Percentiles rank a stretch among this genome's conserved stretches.
phyloP scores from a whole-genome alignment of 176 grass and related monocot genomes.

The bread wheat (Triticum aestivum) region DNA sequence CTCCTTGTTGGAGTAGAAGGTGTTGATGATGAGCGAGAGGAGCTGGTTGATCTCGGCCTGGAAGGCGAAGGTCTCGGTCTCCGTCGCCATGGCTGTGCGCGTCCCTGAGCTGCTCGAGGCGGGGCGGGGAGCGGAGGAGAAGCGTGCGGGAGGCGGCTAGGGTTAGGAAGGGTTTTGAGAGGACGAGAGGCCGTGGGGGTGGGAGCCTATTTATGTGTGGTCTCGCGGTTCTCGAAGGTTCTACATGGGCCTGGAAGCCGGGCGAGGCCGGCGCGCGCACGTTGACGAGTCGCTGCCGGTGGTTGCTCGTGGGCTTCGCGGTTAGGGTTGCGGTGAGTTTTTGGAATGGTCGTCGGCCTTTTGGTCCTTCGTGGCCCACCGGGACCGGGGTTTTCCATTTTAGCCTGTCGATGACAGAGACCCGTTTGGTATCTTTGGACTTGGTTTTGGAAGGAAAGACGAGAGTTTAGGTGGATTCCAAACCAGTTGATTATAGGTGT shows the following conservation, averaged over 20 bases:
- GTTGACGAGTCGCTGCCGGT: not conserved
- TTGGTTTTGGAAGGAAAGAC: not conserved
- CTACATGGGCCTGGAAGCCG: conserved; percentile 38
- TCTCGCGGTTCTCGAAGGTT: conserved; percentile 54
- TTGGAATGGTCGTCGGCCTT: not conserved
- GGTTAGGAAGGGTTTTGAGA: conserved; percentile 40
- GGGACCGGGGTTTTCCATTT: not conserved
- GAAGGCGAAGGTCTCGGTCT: conserved; percentile 95
- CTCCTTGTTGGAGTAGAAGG: conserved; percentile 99
- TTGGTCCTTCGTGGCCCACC: not conserved
- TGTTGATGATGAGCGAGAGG: conserved; percentile 93
- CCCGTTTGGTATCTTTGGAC: not conserved
- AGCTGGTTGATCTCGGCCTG: conserved; percentile 99
- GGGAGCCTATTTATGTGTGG: conserved; percentile 22
- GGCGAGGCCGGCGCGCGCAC: not conserved
- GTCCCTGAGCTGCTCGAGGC: not conserved
- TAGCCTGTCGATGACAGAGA: not conserved
- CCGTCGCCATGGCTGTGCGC: conserved; percentile 54
- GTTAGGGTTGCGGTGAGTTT: not conserved
- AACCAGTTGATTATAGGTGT: too few relatives aligned
- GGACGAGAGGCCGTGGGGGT: not conserved
- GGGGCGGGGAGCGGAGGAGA: not conserved
- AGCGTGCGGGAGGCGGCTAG: conserved; percentile 42
- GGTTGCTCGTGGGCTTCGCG: not conserved
- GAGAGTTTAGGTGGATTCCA: too few relatives aligned